A percentile compares a stretch with the other conserved stretches of the same genome.
These are phyloP conservation scores for Trichoderma orchidacearum DNA, from an alignment of 495 filamentous ascomycete species.

Conservation along the genomic window DNA sequence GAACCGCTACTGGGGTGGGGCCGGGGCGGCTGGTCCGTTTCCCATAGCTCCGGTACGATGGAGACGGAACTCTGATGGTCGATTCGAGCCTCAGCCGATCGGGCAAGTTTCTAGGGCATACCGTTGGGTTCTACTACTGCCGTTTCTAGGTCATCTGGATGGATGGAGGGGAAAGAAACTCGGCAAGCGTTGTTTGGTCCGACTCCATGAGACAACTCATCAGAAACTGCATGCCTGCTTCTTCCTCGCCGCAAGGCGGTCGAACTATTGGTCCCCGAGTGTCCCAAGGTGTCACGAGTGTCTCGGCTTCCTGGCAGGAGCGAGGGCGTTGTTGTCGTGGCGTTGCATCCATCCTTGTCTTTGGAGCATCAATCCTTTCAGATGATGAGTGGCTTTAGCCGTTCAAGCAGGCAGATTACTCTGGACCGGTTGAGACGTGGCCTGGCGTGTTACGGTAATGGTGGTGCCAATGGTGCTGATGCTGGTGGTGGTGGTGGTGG, in stretches of 20 bases:
- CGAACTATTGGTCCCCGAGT: neutral
- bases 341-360: neutral
- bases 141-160: neutral
- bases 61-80: neutral
- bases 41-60: neutral
- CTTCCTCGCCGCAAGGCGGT: neutral
- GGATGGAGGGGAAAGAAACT: neutral
- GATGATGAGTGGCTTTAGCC: neutral
- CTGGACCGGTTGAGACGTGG: neutral
- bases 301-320: neutral
- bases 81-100: neutral
- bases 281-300: too few species aligned
- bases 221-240: neutral
- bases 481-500: neutral
- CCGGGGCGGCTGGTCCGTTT: neutral
- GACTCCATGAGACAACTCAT: neutral
- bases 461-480: neutral
- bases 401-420: neutral
- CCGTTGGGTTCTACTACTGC: constrained; percentile 1
- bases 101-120: neutral
- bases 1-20: neutral
- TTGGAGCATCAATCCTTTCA: neutral
- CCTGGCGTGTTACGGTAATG: neutral
- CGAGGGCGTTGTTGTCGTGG: neutral
- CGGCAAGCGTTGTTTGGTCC: neutral